Percentiles rank a stretch among this genome's conserved stretches.
phyloP scores from a whole-genome alignment of 305 asterid genomes.

The Nicotiana rustica region DNA sequence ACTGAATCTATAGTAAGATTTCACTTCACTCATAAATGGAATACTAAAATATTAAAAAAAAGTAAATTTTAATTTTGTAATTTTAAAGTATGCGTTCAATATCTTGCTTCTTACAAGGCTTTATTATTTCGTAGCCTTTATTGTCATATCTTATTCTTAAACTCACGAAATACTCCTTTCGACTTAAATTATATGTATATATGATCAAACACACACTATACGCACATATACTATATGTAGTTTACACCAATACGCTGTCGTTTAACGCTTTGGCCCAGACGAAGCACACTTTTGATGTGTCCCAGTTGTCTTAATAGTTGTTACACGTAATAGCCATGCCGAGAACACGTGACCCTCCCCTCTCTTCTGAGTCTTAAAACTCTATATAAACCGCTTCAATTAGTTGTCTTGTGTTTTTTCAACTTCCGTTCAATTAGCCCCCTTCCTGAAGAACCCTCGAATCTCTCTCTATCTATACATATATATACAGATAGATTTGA shows the following conservation, averaged over 20 bases:
- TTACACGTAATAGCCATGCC: not conserved
- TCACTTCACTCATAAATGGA: not conserved
- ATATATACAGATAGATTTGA: not conserved
- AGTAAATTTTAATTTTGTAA: too few species aligned
- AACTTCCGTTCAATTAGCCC: constrained; percentile 21
- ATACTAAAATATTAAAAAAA: too few species aligned
- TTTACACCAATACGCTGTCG: not conserved
- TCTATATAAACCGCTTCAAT: constrained; percentile 12
- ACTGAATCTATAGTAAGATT: not conserved
- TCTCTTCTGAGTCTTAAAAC: not conserved
- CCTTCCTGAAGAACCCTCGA: not conserved
- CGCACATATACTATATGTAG: not conserved
- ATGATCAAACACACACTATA: not conserved
- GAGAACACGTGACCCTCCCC: constrained; percentile 32
- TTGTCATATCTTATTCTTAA: too few species aligned
- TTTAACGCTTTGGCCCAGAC: not conserved
- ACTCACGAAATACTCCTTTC: too few species aligned
- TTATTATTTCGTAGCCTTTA: too few species aligned
- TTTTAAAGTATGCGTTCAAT: too few species aligned
- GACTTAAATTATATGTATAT: not conserved
- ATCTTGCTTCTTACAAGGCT: too few species aligned
- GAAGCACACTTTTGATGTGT: not conserved
- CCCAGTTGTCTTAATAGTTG: not conserved
- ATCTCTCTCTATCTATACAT: not conserved
- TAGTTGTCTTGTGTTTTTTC: not conserved